These are phyloP conservation scores for Rhynchospora tenuis DNA, from an alignment of 176 grass and related monocot species.

Conservation along the genomic window DNA sequence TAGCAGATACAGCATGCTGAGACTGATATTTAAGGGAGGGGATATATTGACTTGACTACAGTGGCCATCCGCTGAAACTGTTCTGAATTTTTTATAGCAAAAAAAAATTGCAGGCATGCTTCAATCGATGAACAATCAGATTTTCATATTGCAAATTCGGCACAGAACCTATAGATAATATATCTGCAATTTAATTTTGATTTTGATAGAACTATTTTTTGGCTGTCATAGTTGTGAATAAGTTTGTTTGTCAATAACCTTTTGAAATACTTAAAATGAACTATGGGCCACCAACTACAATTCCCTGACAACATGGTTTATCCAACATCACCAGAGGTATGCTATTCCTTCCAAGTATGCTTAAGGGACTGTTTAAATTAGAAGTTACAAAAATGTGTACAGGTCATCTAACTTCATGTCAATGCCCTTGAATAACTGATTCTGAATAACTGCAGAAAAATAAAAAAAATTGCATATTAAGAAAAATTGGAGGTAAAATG, in stretches of 20 bases:
- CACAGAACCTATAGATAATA: background rate
- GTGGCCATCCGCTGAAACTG: background rate
- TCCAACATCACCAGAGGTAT: background rate
- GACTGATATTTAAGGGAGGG: too few relatives aligned
- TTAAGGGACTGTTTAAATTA: background rate
- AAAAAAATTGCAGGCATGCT: background rate
- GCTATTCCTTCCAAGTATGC: background rate
- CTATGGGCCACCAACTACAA: background rate
- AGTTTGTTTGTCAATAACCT: background rate
- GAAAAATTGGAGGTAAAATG: background rate
- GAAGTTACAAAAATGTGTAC: background rate
- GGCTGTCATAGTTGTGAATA: background rate
- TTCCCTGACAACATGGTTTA: background rate
- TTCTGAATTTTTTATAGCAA: background rate
- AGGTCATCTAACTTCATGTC: conserved; percentile 5
- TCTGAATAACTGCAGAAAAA: too few relatives aligned
- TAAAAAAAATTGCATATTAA: too few relatives aligned
- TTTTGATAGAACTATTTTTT: background rate
- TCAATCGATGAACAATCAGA: background rate
- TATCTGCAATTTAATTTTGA: too few relatives aligned
- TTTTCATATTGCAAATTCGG: background rate
- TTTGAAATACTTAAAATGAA: background rate
- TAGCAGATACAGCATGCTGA: too few relatives aligned
- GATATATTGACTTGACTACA: too few relatives aligned
- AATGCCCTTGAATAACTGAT: conserved; percentile 42